phyloP scores from a whole-genome alignment of 371 early-diverging fungal genomes.

The Syncephalastrum racemosum region DNA sequence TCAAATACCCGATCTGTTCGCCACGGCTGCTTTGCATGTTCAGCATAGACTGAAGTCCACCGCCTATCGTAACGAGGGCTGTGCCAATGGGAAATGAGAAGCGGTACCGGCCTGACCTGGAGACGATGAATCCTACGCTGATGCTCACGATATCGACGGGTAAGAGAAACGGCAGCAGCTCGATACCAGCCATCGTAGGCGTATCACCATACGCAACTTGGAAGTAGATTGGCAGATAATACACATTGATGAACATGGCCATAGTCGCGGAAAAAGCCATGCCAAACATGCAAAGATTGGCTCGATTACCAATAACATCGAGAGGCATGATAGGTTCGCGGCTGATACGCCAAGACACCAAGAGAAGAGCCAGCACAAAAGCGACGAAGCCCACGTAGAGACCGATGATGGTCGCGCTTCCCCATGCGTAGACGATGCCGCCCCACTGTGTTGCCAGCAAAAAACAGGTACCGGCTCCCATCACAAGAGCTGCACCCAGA shows the following conservation, averaged over 20 bases:
- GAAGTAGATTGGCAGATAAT: conserved; percentile 76
- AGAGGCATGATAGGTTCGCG: conserved; percentile 46
- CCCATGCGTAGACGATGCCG: conserved; percentile 57
- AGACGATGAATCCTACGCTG: conserved; percentile 48
- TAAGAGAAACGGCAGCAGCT: conserved; percentile 62
- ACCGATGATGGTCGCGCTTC: conserved; percentile 45
- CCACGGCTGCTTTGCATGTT: conserved; percentile 23
- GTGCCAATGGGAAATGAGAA: conserved; percentile 54
- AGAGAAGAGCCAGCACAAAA: conserved; percentile 31
- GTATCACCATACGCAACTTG: conserved; percentile 62
- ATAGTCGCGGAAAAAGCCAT: conserved; percentile 52
- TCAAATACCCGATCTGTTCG: conserved; percentile 38
- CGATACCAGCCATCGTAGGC: conserved; percentile 58
- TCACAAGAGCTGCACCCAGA: conserved; percentile 30
- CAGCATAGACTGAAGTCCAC: conserved; percentile 52
- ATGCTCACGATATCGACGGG: conserved; percentile 57
- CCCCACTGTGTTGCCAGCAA: conserved; percentile 66
- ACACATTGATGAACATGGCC: conserved; percentile 52
- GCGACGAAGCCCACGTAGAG: conserved; percentile 16
- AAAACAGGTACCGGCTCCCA: conserved; percentile 43
- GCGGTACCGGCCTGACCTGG: conserved; percentile 48
- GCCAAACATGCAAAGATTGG: conserved; percentile 37
- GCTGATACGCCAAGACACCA: conserved; percentile 30
- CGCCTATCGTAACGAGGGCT: conserved; percentile 45
- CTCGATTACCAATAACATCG: conserved; percentile 47